These are phyloP conservation scores for Rhizophagus sp. DNA, from an alignment of 192 early-diverging fungal species.

Conservation along the genomic window DNA sequence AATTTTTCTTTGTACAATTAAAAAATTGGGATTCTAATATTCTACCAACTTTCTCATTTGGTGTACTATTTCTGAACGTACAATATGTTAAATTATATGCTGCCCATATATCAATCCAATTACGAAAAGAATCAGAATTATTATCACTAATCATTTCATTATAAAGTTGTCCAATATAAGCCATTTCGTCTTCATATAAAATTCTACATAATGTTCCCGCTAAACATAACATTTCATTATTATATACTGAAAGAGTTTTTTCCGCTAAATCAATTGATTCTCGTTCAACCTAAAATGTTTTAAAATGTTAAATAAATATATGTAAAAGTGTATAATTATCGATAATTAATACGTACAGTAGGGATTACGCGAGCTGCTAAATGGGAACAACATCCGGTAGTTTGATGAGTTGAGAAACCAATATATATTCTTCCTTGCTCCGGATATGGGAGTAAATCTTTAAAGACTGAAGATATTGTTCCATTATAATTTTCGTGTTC, in stretches of 20 bases:
- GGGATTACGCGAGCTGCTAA: constrained; percentile 85
- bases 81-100: constrained; percentile 69
- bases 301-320: neutral
- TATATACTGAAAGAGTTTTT: constrained; percentile 76
- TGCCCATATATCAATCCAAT: constrained; percentile 51
- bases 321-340: neutral
- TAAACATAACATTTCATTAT: constrained; percentile 74
- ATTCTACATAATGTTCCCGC: constrained; percentile 73
- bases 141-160: constrained; percentile 4
- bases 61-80: constrained; percentile 69
- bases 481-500: constrained; percentile 52
- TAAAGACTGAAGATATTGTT: constrained; percentile 57
- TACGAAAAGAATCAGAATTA: neutral
- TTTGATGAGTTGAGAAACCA: constrained; percentile 90
- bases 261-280: constrained; percentile 90
- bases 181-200: constrained; percentile 78
- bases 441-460: constrained; percentile 68
- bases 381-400: constrained; percentile 82
- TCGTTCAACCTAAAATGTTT: constrained; percentile 58
- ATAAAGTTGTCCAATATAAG: constrained; percentile 57
- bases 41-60: constrained; percentile 62
- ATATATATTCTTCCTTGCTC: constrained; percentile 87
- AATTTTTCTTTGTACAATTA: constrained; percentile 43
- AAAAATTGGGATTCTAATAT: constrained; percentile 63
- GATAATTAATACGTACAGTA: constrained; percentile 48